Base-by-base conservation (phyloP, 1,284 basidiomycete species). In the Moesziomyces antarcticus region DNA sequence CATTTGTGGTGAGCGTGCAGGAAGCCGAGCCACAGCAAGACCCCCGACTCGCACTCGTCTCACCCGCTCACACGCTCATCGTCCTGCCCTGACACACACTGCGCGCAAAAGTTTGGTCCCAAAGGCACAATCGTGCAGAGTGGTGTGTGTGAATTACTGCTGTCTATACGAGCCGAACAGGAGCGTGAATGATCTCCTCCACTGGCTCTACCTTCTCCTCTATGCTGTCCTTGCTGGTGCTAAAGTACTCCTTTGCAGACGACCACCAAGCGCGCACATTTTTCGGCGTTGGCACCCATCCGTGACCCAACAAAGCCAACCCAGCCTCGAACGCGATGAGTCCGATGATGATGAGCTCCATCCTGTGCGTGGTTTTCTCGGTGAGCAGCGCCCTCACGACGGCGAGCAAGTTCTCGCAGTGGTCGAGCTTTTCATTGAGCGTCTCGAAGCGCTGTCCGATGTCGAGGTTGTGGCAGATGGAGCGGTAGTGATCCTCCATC, bases 391-490 rank as follows among this genome's bases (percentile, higher is more conserved):
- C 82, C n/a, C 82, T 64, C 30, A 83, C 70, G 2, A 81, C 73
- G 0, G 71, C 78, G 11, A 82, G 50, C 27, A 83, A 53, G 45
- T 82, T 78, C 50, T 83, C 82, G 56, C 78, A 77, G 55, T 82
- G 78, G 54, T 83, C 75, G 22, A 83, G 62, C 63, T 83, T 82
- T 46, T 81, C 81, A 45, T 83, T 83, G 20, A 82, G 49, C 20
- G 78, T 73, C 33, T 75, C 76, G 51, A 82, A 82, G 10, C 82
- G 55, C 41, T 73, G 67, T 21, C 73, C 62, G 16, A 83, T 78
- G 59, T 83, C 82, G 21, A 83, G 69, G 4, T 68, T 73, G 54
- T 59, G 47, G 51, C 81, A 83, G 45, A 81, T 81, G 56, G 66
- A 62, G 10, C 80, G 73, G 58, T 82, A 82, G 59, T 82, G 77